phyloP scores from a whole-genome alignment of 2,329 filamentous ascomycete species.

The Fusarium sp. region DNA sequence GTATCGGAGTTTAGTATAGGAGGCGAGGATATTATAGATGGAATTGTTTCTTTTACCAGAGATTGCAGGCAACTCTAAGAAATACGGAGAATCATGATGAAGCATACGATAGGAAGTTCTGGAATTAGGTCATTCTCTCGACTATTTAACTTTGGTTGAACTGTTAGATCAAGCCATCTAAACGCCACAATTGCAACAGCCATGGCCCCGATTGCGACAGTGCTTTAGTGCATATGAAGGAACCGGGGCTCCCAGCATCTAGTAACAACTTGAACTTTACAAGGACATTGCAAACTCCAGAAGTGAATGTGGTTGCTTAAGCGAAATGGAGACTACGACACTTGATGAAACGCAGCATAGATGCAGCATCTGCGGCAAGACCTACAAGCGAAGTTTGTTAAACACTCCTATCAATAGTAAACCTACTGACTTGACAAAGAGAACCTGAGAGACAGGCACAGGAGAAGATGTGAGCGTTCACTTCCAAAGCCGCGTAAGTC shows the following conservation, averaged over 20 bases:
- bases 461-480: neutral
- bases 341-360: neutral
- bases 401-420: neutral
- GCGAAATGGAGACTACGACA: neutral
- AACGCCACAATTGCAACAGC: neutral
- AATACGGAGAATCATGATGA: neutral
- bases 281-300: neutral
- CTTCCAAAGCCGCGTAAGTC: neutral
- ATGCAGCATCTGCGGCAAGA: neutral
- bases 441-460: neutral
- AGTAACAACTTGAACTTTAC: neutral
- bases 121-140: neutral
- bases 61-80: neutral
- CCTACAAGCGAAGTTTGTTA: neutral
- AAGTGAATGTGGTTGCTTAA: neutral
- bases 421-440: neutral
- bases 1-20: neutral
- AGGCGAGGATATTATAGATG: neutral
- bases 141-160: neutral
- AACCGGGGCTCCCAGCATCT: neutral
- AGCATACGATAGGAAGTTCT: neutral
- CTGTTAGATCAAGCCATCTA: neutral
- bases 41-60: neutral
- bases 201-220: neutral
- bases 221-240: neutral